A percentile compares a stretch with the other conserved stretches of the same genome.
phyloP scores from a whole-genome alignment of 176 grass and related monocot genomes.

The Panicum miliaceum region DNA sequence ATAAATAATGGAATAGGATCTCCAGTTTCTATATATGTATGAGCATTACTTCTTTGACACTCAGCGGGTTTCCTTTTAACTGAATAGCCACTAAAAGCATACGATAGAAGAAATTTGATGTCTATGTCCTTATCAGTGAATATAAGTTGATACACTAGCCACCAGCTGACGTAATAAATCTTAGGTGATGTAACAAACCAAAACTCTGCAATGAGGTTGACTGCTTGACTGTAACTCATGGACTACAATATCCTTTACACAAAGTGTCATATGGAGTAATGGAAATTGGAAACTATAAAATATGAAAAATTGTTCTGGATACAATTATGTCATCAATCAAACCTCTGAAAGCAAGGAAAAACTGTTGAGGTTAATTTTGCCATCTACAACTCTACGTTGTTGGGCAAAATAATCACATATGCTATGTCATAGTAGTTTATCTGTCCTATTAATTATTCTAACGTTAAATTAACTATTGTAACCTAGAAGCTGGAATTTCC shows the following conservation, averaged over 20 bases:
- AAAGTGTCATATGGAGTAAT: background rate
- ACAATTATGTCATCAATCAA: too few species aligned
- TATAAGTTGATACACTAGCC: background rate
- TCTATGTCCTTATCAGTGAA: background rate
- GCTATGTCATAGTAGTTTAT: background rate
- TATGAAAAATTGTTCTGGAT: too few species aligned
- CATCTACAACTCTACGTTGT: background rate
- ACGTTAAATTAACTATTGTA: background rate
- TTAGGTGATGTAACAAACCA: background rate
- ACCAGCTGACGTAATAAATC: background rate
- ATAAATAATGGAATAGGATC: background rate
- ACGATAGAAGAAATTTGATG: background rate
- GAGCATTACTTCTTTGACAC: background rate
- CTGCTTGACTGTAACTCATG: too few species aligned
- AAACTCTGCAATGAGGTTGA: background rate
- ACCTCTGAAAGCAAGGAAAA: too few species aligned
- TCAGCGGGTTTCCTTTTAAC: background rate
- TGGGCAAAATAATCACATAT: too few species aligned
- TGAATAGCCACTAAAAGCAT: background rate
- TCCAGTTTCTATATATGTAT: background rate
- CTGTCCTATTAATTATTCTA: background rate
- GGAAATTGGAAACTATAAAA: too few species aligned
- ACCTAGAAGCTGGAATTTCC: background rate
- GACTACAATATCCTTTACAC: background rate
- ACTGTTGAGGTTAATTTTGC: background rate